Evolutionary conservation across 768 basidiomycete genomes (phyloP).

Genomic region (Boletus rubescentipes): DNA sequence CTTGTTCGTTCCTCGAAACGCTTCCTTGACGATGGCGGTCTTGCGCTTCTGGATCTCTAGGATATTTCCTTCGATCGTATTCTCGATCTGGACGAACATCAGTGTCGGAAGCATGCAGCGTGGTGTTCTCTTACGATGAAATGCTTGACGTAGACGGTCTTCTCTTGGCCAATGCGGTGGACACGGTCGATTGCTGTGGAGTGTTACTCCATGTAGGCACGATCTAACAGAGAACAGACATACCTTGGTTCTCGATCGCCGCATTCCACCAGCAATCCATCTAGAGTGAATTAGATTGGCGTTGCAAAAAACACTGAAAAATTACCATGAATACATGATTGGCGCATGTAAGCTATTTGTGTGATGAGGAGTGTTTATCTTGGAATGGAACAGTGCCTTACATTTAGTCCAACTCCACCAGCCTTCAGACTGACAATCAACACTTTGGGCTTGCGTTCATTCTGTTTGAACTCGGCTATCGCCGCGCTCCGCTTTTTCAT

Average conservation of each 20-base stretch:
- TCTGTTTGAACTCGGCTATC: conserved; percentile 72
- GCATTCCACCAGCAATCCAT: conserved; percentile 96
- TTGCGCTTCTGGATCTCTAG: conserved; percentile 83
- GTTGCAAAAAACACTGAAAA: not conserved
- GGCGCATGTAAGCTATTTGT: conserved; percentile 63
- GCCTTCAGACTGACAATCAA: conserved; percentile 82
- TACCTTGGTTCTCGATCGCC: conserved; percentile 79
- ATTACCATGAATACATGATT: conserved; percentile 86
- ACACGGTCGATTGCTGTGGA: conserved; percentile 81
- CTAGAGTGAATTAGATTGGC: conserved; percentile 36
- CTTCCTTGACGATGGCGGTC: conserved; percentile 82
- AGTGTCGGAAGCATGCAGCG: not conserved
- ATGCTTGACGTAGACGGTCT: conserved; percentile 79
- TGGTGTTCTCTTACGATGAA: conserved; percentile 60
- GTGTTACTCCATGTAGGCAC: conserved; percentile 4
- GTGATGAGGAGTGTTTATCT: not conserved
- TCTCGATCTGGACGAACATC: conserved; percentile 47
- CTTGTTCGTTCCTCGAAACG: conserved; percentile 60
- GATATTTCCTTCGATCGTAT: conserved; percentile 80
- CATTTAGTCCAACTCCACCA: conserved; percentile 89
- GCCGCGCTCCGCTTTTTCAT: conserved; percentile 77
- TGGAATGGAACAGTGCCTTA: conserved; percentile 34
- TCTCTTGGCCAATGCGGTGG: conserved; percentile 82
- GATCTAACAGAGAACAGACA: not conserved
- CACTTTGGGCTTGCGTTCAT: conserved; percentile 70